Evolutionary conservation across 225 moss, liverwort and hornwort genomes (phyloP), one percentile per base, ranked within the genome.

Genomic region (Neckera pumila): DNA sequence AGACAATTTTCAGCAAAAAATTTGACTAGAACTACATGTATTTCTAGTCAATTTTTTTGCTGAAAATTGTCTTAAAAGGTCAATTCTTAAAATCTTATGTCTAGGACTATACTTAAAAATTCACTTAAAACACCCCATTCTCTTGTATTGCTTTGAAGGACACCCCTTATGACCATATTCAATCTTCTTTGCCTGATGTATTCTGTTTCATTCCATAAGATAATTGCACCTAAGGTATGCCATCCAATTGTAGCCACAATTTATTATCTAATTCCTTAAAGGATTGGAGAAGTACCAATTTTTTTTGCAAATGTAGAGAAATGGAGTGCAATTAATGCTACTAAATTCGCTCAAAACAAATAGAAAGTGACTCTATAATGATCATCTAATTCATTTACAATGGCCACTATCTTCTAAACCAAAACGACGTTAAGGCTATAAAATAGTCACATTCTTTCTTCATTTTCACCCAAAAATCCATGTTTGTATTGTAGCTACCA

Each of bases 241-340:
- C 54, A 36, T 76, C 1, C 0, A 76, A 53, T 13, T 51, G 9
- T 34, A 0, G 2, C 0, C 3, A 22, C 5, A 34, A 54, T 36
- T 34, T 76, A 6, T 22, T 34, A 76, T 54, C 14, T 22, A 76
- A 15, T 36, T 3, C 9, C 3, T 36, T 36, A 1, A 5, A 76
- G 1, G 33, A 3, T 22, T 36, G 76, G 1, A 0, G 0, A 54
- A 36, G 9, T 23, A 54, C 23, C 2, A 74, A 9, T 42, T 9
- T 17, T 17, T 28, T 49, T 31, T 12, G 3, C 5, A 8, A 76
- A 51, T 51, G 15, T 53, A 0, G 1, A 34, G 2, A 76, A 53
- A 34, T 34, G 34, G 9, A 53, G 22, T 51, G 14, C 5, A 34
- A 14, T 8, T 14, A 14, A 13, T 34, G 34, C 5, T 2, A 53